Evolutionary conservation across 768 basidiomycete genomes (phyloP).

Genomic region (Tubosaeta sp.): DNA sequence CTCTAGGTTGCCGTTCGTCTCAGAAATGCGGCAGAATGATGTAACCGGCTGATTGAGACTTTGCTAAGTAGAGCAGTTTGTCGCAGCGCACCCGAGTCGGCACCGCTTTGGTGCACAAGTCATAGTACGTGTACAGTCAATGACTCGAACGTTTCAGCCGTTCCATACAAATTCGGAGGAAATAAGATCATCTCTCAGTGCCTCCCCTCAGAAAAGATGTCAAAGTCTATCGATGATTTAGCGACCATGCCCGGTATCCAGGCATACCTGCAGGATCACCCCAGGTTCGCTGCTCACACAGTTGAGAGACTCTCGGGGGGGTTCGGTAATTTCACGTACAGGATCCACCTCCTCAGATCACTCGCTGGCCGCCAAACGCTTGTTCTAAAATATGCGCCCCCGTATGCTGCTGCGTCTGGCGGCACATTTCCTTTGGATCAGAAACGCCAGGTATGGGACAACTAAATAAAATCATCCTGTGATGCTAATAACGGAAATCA

Average conservation of each 20-base stretch:
- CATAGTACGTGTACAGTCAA: background rate
- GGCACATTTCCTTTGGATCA: conserved; percentile 33
- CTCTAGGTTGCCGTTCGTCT: no score
- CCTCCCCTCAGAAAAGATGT: conserved; percentile 15
- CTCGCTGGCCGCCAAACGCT: conserved; percentile 43
- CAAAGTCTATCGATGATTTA: conserved; percentile 20
- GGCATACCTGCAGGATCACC: conserved; percentile 44
- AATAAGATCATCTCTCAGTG: no score
- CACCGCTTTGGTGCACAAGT: background rate
- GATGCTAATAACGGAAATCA: conserved; percentile 31
- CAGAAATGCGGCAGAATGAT: no score
- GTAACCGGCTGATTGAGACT: no score
- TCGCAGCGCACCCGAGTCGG: background rate
- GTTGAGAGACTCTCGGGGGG: conserved; percentile 49
- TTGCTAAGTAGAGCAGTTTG: background rate
- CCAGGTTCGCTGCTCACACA: conserved; percentile 39
- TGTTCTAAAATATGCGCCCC: conserved; percentile 56
- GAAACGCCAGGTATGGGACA: conserved; percentile 48
- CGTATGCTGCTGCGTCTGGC: conserved; percentile 34
- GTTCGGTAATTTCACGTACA: conserved; percentile 51
- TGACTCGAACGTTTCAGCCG: conserved; percentile 10
- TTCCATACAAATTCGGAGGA: conserved; percentile 3
- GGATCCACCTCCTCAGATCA: conserved; percentile 41
- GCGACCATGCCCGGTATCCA: conserved; percentile 29
- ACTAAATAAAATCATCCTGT: background rate